phyloP scores from a whole-genome alignment of 768 basidiomycete species.

The Leccinum uliginosum region DNA sequence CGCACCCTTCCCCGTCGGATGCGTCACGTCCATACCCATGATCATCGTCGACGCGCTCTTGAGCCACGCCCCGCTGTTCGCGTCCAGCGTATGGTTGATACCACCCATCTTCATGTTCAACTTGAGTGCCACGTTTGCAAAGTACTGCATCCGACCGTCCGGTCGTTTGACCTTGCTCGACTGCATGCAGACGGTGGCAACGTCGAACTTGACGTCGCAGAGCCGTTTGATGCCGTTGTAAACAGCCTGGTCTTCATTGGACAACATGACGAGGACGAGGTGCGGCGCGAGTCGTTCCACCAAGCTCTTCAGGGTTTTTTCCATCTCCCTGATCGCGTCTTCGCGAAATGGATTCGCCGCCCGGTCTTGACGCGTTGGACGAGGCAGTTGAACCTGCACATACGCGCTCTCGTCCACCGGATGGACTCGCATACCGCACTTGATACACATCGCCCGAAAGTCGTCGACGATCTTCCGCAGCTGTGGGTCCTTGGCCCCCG shows the following conservation, averaged over 20 bases:
- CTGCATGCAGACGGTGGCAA: slow-evolving; percentile 69
- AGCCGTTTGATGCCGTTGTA: slow-evolving; percentile 50
- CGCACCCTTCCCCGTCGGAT: slow-evolving; percentile 61
- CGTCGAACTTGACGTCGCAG: slow-evolving; percentile 45
- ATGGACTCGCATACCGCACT: slow-evolving; percentile 55
- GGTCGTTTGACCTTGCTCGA: slow-evolving; percentile 49
- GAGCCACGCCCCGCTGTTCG: slow-evolving; percentile 37
- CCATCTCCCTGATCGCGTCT: slow-evolving; percentile 37
- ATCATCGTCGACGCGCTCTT: slow-evolving; percentile 44
- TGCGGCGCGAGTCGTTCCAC: slow-evolving; percentile 1
- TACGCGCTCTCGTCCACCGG: slow-evolving; percentile 26
- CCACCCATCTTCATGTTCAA: slow-evolving; percentile 55
- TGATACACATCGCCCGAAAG: slow-evolving; percentile 58
- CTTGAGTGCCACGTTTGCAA: slow-evolving; percentile 53
- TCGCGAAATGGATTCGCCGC: slow-evolving; percentile 47
- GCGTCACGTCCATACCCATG: slow-evolving; percentile 65
- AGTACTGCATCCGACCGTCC: slow-evolving; percentile 52
- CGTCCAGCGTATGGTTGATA: slow-evolving; percentile 45
- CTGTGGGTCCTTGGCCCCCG: slow-evolving; percentile 43
- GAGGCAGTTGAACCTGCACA: slow-evolving; percentile 41
- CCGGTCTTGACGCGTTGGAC: slow-evolving; percentile 38
- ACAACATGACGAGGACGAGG: slow-evolving; percentile 42
- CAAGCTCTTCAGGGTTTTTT: not conserved
- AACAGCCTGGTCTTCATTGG: slow-evolving; percentile 42
- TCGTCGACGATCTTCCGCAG: slow-evolving; percentile 40